Evolutionary conservation across 179 eudicot species (phyloP).

Genomic region (Silene coronaria): DNA sequence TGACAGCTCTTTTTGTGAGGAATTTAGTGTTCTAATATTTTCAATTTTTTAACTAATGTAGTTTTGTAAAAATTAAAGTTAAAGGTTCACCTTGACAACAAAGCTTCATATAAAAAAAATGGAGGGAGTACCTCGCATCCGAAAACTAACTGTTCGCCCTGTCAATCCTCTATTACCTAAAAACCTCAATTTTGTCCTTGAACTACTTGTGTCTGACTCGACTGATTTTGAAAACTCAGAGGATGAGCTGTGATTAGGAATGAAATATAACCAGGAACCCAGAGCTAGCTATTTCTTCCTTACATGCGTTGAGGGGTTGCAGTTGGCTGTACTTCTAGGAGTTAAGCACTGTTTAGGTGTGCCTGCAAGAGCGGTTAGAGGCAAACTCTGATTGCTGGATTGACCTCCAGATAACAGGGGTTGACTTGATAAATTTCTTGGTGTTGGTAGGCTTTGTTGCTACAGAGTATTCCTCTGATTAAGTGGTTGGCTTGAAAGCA

Average conservation of each 20-base stretch:
- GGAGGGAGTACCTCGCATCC: not conserved
- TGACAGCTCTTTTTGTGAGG: too few relatives aligned
- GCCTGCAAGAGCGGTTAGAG: not conserved
- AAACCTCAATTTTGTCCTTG: not conserved
- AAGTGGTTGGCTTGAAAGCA: not conserved
- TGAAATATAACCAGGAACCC: not conserved
- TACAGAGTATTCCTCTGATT: not conserved
- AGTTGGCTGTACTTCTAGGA: not conserved
- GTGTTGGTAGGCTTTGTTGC: conserved; percentile 4
- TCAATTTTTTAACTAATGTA: too few relatives aligned
- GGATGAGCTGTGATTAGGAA: not conserved
- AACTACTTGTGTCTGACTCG: not conserved
- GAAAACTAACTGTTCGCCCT: not conserved
- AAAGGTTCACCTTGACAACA: too few relatives aligned
- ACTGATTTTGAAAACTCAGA: not conserved
- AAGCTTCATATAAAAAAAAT: too few relatives aligned
- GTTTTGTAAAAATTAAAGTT: too few relatives aligned
- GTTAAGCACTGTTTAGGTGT: not conserved
- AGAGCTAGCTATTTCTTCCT: not conserved
- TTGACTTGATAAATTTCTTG: not conserved
- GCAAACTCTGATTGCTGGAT: not conserved
- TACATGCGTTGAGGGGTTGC: not conserved
- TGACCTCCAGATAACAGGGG: not conserved
- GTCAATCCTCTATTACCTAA: not conserved
- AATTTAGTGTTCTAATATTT: too few relatives aligned